Evolutionary conservation across 2,329 filamentous ascomycete species (phyloP), one percentile per base, ranked within the genome.

Genomic region (Didymella keratinophila): DNA sequence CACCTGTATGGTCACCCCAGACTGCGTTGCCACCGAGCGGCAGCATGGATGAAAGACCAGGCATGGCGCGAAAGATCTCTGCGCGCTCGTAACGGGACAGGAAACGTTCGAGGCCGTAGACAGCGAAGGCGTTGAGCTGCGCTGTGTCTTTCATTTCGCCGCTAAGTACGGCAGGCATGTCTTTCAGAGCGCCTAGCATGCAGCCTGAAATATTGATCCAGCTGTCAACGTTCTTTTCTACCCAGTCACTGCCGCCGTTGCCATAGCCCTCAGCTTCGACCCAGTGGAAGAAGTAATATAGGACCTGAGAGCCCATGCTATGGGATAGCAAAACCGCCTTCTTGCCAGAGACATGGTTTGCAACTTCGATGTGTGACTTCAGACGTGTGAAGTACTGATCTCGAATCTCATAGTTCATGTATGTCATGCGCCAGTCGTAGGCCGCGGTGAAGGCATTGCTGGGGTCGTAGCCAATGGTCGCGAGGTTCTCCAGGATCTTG

Each of bases 161-260:
- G 0, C 93, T 97, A 1, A 99, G 82, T 0, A 98, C 86, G 0
- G 95, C 94, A 0, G 95, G 91, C 34, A 98, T 80, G 58, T 91
- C 94, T 79, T 99, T 99, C 57, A 93, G 83, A 2, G 95, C 93
- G 14, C 95, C 95, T 6, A 99, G 87, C 94, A 99, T 97, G 78
- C 94, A 99, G 6, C 95, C 95, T 66, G 91, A 95, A 70, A 99
- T 93, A 75, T 99, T 99, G 81, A 99, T 96, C 93, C 96, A 99
- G 2, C 92, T 90, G 65, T 96, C 95, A 50, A 99, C 83, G 72
- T 97, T 86, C 18, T 84, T 85, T 58, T 99, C 93, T 0, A 99
- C 94, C 95, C 95, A 99, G 52, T 87, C 85, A 36, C 89, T 83
- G 1, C 95, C 94, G 1, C 93, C 94, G 20, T 87, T 87, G 4